phyloP scores from a whole-genome alignment of 2,329 filamentous ascomycete species.

The Taxawa tesnikishii region DNA sequence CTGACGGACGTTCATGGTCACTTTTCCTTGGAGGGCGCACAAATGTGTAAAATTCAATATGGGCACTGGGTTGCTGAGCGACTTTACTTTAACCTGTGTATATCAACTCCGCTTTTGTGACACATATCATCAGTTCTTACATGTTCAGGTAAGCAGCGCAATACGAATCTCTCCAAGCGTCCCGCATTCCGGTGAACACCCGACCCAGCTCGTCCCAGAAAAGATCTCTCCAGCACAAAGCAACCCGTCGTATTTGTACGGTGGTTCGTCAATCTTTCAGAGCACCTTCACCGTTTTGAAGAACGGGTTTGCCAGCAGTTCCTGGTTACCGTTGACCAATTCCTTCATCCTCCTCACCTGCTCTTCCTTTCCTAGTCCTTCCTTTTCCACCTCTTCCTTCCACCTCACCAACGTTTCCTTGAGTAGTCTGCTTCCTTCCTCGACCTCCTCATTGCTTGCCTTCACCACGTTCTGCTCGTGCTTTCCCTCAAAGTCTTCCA shows the following conservation, averaged over 20 bases:
- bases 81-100: too few species aligned
- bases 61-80: too few species aligned
- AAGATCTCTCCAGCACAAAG: too few species aligned
- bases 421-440: constrained; percentile 72
- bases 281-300: constrained; percentile 47
- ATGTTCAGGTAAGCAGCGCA: too few species aligned
- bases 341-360: constrained; percentile 59
- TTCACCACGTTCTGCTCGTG: constrained; percentile 47
- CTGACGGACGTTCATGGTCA: too few species aligned
- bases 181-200: too few species aligned
- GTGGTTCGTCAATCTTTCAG: constrained; percentile 13
- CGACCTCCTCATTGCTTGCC: constrained; percentile 75
- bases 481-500: constrained; percentile 86
- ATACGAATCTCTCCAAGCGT: too few species aligned
- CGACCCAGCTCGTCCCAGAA: too few species aligned
- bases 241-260: constrained; percentile 18
- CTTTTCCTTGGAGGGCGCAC: too few species aligned
- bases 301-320: constrained; percentile 50
- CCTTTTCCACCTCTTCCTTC: constrained; percentile 54
- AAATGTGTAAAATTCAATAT: too few species aligned
- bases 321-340: constrained; percentile 61
- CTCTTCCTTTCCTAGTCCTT: constrained; percentile 48
- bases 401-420: constrained; percentile 75
- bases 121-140: too few species aligned
- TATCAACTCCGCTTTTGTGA: too few species aligned